A percentile compares a stretch with the other conserved stretches of the same genome.
phyloP scores from a whole-genome alignment of 495 filamentous ascomycete genomes.

The Antarctomyces pellizariae region DNA sequence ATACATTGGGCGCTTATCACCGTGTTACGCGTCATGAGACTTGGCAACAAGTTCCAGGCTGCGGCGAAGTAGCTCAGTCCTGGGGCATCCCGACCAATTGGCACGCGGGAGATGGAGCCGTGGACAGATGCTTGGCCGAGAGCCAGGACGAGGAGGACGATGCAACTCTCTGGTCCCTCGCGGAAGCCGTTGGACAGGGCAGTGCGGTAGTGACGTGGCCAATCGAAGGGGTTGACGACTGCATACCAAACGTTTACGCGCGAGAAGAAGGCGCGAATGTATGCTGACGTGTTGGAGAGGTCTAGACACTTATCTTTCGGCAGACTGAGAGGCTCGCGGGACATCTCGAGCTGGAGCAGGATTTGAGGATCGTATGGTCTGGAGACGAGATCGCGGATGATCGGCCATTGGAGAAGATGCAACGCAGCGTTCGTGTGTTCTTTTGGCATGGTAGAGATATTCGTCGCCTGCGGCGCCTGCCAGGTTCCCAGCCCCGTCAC shows the following conservation, averaged over 20 bases:
- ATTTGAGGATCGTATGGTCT: constrained; percentile 57
- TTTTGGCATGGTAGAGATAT: constrained; percentile 69
- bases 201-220: constrained; percentile 49
- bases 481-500: constrained; percentile 50
- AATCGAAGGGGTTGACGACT: constrained; percentile 62
- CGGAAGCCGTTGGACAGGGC: constrained; percentile 50
- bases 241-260: constrained; percentile 70
- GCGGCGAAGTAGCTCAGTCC: constrained; percentile 63
- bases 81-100: constrained; percentile 46
- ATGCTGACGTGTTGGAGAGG: constrained; percentile 46
- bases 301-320: constrained; percentile 39
- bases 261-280: constrained; percentile 56
- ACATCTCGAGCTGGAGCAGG: constrained; percentile 60
- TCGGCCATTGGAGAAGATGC: constrained; percentile 56
- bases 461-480: constrained; percentile 34
- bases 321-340: constrained; percentile 43
- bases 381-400: constrained; percentile 54
- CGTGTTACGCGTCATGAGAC: constrained; percentile 55
- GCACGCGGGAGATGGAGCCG: constrained; percentile 48
- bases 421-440: constrained; percentile 58
- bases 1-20: constrained; percentile 58
- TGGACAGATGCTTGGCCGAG: constrained; percentile 45
- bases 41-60: constrained; percentile 53
- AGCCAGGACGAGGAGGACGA: constrained; percentile 58
- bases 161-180: constrained; percentile 57